A percentile compares a stretch with the other conserved stretches of the same genome.
These are phyloP conservation scores for Inga laurina DNA, from an alignment of 306 rosid species.

Conservation along the genomic window DNA sequence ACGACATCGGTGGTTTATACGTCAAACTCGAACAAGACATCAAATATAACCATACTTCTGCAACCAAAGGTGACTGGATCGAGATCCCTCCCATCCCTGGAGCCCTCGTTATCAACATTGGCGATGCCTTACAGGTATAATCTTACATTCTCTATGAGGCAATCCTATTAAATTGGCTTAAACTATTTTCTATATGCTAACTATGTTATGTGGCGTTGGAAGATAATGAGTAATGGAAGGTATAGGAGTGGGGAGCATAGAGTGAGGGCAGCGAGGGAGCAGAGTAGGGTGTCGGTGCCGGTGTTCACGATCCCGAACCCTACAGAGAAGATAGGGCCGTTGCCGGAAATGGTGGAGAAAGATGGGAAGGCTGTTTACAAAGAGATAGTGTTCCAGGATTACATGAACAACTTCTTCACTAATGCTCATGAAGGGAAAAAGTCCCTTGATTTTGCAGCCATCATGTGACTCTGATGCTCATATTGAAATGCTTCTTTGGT, in stretches of 20 bases:
- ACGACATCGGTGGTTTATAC: constrained; percentile 46
- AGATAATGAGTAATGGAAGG: constrained; percentile 65
- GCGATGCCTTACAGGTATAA: background rate
- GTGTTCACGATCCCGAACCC: constrained; percentile 43
- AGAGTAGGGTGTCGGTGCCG: constrained; percentile 65
- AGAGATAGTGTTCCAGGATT: constrained; percentile 52
- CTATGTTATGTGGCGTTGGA: background rate
- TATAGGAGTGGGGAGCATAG: constrained; percentile 68
- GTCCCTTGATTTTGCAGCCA: constrained; percentile 56
- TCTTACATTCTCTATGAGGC: background rate
- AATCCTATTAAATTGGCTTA: background rate
- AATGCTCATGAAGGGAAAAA: constrained; percentile 60
- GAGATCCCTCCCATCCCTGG: constrained; percentile 62
- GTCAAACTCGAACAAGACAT: constrained; percentile 40
- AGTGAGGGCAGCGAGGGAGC: constrained; percentile 45
- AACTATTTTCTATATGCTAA: background rate
- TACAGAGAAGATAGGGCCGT: constrained; percentile 42
- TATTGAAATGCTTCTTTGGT: too few species aligned
- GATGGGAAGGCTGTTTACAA: constrained; percentile 39
- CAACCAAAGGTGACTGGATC: constrained; percentile 48
- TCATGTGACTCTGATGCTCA: background rate
- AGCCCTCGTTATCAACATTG: constrained; percentile 51
- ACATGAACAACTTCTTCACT: constrained; percentile 59
- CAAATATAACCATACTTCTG: background rate
- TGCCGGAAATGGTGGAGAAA: background rate